Evolutionary conservation across 1,284 basidiomycete genomes (phyloP).

Genomic region (Puccinia brachypodii): DNA sequence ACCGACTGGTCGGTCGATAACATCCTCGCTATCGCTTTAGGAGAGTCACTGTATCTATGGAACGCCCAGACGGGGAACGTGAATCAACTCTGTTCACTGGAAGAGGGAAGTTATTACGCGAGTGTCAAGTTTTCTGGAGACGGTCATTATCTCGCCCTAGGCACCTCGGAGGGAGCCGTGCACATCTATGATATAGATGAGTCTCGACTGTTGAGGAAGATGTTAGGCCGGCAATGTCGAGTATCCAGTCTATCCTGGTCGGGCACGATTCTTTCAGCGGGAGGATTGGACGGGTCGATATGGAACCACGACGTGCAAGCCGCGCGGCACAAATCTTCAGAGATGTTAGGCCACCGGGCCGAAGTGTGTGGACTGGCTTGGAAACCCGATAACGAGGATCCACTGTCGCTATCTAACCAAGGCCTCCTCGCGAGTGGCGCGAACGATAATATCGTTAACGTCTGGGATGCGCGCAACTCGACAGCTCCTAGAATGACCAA

Average conservation of each 20-base stretch:
- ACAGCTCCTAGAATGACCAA: slow-evolving; percentile 73
- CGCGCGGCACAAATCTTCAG: slow-evolving; percentile 81
- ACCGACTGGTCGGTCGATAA: slow-evolving; percentile 85
- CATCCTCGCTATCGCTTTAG: slow-evolving; percentile 81
- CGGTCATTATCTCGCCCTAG: slow-evolving; percentile 81
- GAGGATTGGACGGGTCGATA: slow-evolving; percentile 85
- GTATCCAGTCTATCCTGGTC: slow-evolving; percentile 81
- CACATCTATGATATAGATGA: slow-evolving; percentile 94
- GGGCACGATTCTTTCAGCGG: slow-evolving; percentile 79
- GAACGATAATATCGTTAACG: slow-evolving; percentile 94
- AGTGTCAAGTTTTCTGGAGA: slow-evolving; percentile 83
- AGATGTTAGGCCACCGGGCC: slow-evolving; percentile 80
- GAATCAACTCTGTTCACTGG: slow-evolving; percentile 63
- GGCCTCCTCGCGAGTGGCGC: slow-evolving; percentile 89
- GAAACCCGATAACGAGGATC: slow-evolving; percentile 68
- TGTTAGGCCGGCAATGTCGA: slow-evolving; percentile 77
- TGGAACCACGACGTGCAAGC: slow-evolving; percentile 91
- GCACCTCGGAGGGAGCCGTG: slow-evolving; percentile 78
- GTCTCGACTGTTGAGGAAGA: slow-evolving; percentile 77
- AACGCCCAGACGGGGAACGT: slow-evolving; percentile 85
- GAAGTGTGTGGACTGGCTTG: slow-evolving; percentile 78
- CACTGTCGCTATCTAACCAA: slow-evolving; percentile 36
- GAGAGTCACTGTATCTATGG: slow-evolving; percentile 84
- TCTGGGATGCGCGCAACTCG: slow-evolving; percentile 83
- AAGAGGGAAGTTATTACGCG: slow-evolving; percentile 62